These are phyloP conservation scores for Pisolithus microcarpus DNA, from an alignment of 768 basidiomycete species.

Conservation along the genomic window DNA sequence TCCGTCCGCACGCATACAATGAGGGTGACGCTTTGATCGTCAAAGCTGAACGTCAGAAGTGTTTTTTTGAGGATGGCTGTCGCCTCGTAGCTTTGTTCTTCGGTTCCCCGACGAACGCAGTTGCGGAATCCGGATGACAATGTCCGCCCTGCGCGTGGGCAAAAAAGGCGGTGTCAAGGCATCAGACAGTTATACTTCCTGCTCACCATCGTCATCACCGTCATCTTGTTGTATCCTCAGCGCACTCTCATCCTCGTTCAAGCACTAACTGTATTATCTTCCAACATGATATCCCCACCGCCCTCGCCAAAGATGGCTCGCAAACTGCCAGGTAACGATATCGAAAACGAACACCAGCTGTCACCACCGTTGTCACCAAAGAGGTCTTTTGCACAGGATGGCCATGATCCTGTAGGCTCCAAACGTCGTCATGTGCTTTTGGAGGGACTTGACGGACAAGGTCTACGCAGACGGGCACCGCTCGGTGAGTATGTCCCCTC, in stretches of 20 bases:
- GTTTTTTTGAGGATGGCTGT: too few species aligned
- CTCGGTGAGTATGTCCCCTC: conserved; percentile 18
- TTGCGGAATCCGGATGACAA: too few species aligned
- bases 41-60: too few species aligned
- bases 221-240: conserved; percentile 10
- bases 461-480: conserved; percentile 10
- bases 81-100: too few species aligned
- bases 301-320: conserved; percentile 5
- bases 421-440: conserved; percentile 17
- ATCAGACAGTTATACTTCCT: not conserved
- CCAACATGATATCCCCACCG: conserved; percentile 16
- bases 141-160: too few species aligned
- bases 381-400: conserved; percentile 14
- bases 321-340: not conserved
- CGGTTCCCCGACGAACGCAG: too few species aligned
- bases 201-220: not conserved
- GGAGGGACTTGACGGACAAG: not conserved
- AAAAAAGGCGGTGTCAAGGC: too few species aligned
- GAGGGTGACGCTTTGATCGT: too few species aligned
- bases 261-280: conserved; percentile 3
- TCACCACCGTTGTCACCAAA: conserved; percentile 15
- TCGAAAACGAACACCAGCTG: conserved; percentile 9
- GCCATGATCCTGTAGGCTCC: conserved; percentile 8
- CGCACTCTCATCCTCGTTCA: conserved; percentile 1
- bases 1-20: too few species aligned